Evolutionary conservation across 257 asterid genomes (phyloP).

Genomic region (Fraxinus quadrangulata): DNA sequence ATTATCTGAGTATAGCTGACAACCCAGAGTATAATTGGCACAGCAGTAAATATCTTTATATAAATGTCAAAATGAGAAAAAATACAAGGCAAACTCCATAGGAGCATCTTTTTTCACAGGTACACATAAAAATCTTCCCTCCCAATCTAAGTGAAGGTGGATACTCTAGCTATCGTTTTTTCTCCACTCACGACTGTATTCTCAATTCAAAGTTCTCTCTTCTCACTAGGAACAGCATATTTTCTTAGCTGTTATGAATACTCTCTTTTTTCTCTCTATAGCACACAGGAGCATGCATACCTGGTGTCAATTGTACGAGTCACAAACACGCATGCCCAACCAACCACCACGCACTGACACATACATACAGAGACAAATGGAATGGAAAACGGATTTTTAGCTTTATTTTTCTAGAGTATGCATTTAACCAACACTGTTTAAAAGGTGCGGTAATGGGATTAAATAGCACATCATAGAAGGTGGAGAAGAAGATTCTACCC

Average conservation of each 20-base stretch:
- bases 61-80: not conserved
- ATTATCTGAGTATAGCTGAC: not conserved
- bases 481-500: slow-evolving; percentile 41
- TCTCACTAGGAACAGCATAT: not conserved
- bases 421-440: not conserved
- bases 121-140: not conserved
- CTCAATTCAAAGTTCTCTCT: not conserved
- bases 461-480: not conserved
- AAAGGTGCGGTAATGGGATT: not conserved
- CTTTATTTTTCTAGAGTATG: not conserved
- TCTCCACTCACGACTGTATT: not conserved
- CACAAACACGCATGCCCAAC: not conserved
- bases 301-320: not conserved
- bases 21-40: not conserved
- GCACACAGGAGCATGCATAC: not conserved
- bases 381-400: not conserved
- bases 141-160: not conserved
- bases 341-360: not conserved
- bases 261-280: not conserved
- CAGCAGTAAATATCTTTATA: not conserved
- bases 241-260: not conserved
- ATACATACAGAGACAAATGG: not conserved
- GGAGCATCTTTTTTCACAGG: not conserved
- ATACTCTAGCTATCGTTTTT: not conserved
- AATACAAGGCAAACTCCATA: not conserved